Percentiles rank a stretch among this genome's conserved stretches.
Evolutionary conservation across 345 rosid species (phyloP).

Genomic region (Lumnitzera littorea): DNA sequence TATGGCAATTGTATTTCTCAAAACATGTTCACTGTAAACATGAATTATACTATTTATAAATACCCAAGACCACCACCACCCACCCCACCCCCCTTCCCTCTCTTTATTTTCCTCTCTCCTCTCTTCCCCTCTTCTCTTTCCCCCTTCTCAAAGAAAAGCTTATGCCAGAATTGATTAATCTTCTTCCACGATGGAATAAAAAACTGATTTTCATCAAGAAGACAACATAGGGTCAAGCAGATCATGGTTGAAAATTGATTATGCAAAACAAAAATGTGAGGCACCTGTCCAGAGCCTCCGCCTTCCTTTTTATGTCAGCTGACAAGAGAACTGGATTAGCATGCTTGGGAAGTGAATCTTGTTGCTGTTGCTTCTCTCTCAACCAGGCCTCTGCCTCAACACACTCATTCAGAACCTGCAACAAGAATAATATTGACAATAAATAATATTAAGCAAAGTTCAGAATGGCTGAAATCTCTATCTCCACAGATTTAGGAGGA

Average conservation of each 20-base stretch:
- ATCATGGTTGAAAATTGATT: not conserved
- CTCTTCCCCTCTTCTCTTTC: too few relatives aligned
- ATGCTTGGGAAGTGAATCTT: slow-evolving; percentile 72
- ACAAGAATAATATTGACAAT: not conserved
- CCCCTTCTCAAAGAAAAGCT: too few relatives aligned
- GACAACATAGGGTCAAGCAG: too few relatives aligned
- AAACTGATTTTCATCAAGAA: too few relatives aligned
- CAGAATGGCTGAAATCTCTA: not conserved
- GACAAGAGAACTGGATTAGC: slow-evolving; percentile 61
- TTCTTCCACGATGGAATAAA: too few relatives aligned
- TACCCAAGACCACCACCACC: too few relatives aligned
- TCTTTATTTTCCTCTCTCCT: too few relatives aligned
- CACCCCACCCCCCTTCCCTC: too few relatives aligned
- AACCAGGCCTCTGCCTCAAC: slow-evolving; percentile 88
- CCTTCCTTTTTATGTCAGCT: slow-evolving; percentile 71
- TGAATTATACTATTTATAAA: too few relatives aligned
- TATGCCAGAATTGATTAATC: too few relatives aligned
- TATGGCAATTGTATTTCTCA: too few relatives aligned
- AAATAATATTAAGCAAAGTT: not conserved
- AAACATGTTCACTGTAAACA: too few relatives aligned
- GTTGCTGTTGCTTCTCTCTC: slow-evolving; percentile 71
- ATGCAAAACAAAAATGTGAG: not conserved
- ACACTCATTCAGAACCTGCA: slow-evolving; percentile 76
- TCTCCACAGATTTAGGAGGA: not conserved
- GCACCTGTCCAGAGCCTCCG: slow-evolving; percentile 79